Conservation (phyloP, 2,329 filamentous ascomycete genomes). For the Pseudogymnoascus sp. region DNA sequence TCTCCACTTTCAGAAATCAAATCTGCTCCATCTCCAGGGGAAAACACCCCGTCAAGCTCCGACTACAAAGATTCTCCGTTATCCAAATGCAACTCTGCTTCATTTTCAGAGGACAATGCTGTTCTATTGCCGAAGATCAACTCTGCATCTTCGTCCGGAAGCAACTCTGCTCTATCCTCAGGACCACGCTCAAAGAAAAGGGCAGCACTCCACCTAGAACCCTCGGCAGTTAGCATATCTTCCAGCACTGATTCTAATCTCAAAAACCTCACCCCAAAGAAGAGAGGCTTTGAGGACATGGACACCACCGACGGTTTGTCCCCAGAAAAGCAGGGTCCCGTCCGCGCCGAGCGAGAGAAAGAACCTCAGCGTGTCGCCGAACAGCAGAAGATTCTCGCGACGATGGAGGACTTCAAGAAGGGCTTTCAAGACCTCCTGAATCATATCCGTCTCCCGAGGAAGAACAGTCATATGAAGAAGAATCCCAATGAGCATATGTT, state of each 20-base stretch:
- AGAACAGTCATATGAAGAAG: not conserved
- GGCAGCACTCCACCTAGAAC: not conserved
- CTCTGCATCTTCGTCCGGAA: not conserved
- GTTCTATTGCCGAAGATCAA: not conserved
- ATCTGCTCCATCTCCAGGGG: not conserved
- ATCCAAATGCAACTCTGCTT: not conserved
- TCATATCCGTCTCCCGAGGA: not conserved
- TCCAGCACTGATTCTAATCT: not conserved
- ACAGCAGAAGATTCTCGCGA: not conserved
- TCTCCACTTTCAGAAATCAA: not conserved
- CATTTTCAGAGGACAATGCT: not conserved
- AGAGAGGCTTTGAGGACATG: too few species aligned
- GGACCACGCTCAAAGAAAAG: not conserved
- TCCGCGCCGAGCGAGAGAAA: not conserved
- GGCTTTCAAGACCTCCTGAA: not conserved
- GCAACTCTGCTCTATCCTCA: not conserved
- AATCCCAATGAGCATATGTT: slow-evolving; percentile 1
- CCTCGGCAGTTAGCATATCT: not conserved
- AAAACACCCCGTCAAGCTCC: not conserved
- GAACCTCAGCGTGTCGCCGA: not conserved
- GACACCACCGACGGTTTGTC: not conserved
- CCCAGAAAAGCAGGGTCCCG: not conserved
- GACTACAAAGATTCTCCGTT: not conserved
- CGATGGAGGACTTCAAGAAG: not conserved
- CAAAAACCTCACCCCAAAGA: not conserved